Evolutionary conservation across 2,329 filamentous ascomycete species (phyloP).

Genomic region (Pseudogymnoascus sp.): DNA sequence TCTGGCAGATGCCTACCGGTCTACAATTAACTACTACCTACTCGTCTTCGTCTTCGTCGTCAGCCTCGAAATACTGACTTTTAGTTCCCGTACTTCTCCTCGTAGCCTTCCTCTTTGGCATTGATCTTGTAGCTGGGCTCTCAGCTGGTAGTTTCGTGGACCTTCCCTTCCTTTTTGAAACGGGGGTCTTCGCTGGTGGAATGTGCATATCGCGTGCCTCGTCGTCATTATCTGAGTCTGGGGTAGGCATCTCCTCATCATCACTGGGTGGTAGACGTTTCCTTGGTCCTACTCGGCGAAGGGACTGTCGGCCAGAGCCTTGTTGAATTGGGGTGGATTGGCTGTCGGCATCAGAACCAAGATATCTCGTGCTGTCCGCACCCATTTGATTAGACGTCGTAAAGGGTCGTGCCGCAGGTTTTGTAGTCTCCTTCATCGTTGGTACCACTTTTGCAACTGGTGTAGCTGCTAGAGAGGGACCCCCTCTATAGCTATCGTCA

Average conservation of each 20-base stretch:
- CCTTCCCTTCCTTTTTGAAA: background rate
- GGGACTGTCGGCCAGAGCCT: background rate
- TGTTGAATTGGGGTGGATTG: background rate
- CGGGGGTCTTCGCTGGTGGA: background rate
- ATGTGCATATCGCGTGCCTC: background rate
- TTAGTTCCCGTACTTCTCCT: slow-evolving; percentile 12
- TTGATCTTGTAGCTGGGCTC: background rate
- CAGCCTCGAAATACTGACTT: slow-evolving; percentile 14
- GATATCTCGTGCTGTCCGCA: background rate
- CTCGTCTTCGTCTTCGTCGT: slow-evolving; percentile 9
- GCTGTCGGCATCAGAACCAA: background rate
- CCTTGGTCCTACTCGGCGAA: background rate
- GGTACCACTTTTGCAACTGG: background rate
- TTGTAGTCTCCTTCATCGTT: background rate
- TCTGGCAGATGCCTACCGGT: background rate
- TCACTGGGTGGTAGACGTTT: background rate
- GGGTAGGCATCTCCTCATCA: background rate
- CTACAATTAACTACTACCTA: background rate
- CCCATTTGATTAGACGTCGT: background rate
- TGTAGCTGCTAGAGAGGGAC: background rate
- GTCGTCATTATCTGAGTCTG: background rate
- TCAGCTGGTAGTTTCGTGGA: slow-evolving; percentile 1
- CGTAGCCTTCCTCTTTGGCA: slow-evolving; percentile 9
- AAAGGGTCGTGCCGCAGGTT: background rate
- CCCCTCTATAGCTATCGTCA: background rate